Percentiles rank a stretch among this genome's conserved stretches.
phyloP scores from a whole-genome alignment of 2,329 filamentous ascomycete genomes.

The Incumbomyces lentus region DNA sequence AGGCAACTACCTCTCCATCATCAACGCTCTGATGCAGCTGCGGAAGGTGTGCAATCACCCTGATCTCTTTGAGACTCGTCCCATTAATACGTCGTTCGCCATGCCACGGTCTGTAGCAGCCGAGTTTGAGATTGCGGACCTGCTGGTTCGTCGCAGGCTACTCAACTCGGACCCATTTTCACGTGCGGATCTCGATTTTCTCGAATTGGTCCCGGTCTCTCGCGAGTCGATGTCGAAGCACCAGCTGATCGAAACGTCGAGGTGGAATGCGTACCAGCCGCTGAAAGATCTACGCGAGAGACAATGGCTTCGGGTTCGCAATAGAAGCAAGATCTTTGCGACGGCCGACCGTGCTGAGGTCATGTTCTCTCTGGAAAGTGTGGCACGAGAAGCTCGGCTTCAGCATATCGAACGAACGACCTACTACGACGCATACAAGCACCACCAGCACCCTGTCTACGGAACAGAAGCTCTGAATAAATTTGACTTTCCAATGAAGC shows the following conservation, averaged over 20 bases:
- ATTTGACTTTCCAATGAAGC: slow-evolving; percentile 53
- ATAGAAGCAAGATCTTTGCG: slow-evolving; percentile 16
- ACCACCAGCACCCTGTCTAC: slow-evolving; percentile 71
- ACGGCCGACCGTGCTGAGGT: slow-evolving; percentile 41
- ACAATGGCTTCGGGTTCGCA: slow-evolving; percentile 47
- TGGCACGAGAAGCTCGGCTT: slow-evolving; percentile 57
- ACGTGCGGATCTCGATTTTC: slow-evolving; percentile 60
- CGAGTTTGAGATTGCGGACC: slow-evolving; percentile 63
- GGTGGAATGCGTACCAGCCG: slow-evolving; percentile 59
- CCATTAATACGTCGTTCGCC: slow-evolving; percentile 92
- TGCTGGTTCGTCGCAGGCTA: slow-evolving; percentile 56
- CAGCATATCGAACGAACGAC: slow-evolving; percentile 72
- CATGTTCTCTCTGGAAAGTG: slow-evolving; percentile 62
- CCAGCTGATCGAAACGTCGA: slow-evolving; percentile 44
- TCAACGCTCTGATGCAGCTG: slow-evolving; percentile 95
- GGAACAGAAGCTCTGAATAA: slow-evolving; percentile 68
- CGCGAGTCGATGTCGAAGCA: slow-evolving; percentile 55
- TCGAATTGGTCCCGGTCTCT: slow-evolving; percentile 66
- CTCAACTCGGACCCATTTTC: slow-evolving; percentile 45
- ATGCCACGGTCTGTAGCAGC: slow-evolving; percentile 71
- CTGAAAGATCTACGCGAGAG: slow-evolving; percentile 62
- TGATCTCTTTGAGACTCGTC: slow-evolving; percentile 88
- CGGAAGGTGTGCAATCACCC: slow-evolving; percentile 98
- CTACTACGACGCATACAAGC: slow-evolving; percentile 69
- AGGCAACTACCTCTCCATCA: slow-evolving; percentile 94